Base-by-base conservation (phyloP, 1,139 yeast species). In the Yamadazyma pseudoaaseri region DNA sequence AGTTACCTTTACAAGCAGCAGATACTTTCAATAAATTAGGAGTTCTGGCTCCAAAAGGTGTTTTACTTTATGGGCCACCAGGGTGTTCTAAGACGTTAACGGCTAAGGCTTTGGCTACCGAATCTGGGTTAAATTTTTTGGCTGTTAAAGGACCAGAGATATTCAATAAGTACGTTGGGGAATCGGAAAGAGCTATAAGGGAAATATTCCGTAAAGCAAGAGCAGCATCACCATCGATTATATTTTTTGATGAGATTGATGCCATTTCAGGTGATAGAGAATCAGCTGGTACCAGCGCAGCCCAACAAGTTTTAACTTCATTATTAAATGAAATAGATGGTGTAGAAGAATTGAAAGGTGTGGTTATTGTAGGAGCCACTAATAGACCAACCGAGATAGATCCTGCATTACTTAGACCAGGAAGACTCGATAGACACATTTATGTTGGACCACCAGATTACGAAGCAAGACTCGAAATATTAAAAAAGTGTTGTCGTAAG, bases 141-240 rank as follows among this genome's bases (percentile, higher is more conserved):
- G 96, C 97, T 0, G 96, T 90, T 8, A 90, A 90, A 58, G 97
- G 97, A 0, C 97, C 97, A 0, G 97, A 90, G 54, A 78, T 90
- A 13, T 86, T 90, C 57, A 89, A 87, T 62, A 90, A 90, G 56
- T 90, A 85, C 48, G 97, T 90, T 20, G 97, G 97, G 38, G 97
- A 90, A 56, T 81, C 94, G 8, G 97, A 90, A 60, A 73, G 86
- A 31, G 84, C 96, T 4, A 81, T 90, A 13, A 67, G 97, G 45
- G 97, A 89, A 51, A 79, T 90, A 2, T 90, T 90, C 60, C 69
- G 94, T 34, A 90, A 89, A 51, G 97, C 97, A 0, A 69, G 97
- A 39, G 86, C 95, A 3, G 96, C 97, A 0, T 71, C 96, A 0
- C 97, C 97, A 5, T 83, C 95, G 27, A 89, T 90, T 38, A 81